Conservation (phyloP, 768 basidiomycete genomes). For the Lentinula sp. region DNA sequence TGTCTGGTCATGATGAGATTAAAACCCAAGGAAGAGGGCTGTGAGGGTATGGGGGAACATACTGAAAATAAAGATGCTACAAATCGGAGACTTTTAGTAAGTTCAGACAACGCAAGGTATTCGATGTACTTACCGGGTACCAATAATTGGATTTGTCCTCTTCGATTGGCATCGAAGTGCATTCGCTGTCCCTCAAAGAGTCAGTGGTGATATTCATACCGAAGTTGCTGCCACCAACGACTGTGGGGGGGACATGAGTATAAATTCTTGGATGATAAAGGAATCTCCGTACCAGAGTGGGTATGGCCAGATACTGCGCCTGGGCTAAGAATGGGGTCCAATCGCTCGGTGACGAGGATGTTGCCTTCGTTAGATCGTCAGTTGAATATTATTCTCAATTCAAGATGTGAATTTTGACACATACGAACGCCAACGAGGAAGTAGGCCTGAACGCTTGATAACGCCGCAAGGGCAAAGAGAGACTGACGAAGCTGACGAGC, state of each 20-base stretch:
- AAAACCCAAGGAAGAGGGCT: not conserved
- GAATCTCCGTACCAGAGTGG: conserved; percentile 32
- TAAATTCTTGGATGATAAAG: not conserved
- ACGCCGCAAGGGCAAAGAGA: conserved; percentile 1
- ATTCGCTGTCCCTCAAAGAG: conserved; percentile 37
- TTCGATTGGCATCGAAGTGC: conserved; percentile 47
- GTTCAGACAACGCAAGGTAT: not conserved
- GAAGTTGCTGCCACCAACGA: conserved; percentile 51
- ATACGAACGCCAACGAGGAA: conserved; percentile 7
- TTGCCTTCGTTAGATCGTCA: conserved; percentile 31
- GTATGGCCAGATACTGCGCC: conserved; percentile 40
- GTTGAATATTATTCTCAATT: not conserved
- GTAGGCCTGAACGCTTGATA: conserved; percentile 6
- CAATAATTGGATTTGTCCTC: conserved; percentile 35
- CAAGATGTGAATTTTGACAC: not conserved
- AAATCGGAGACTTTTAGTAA: conserved; percentile 6
- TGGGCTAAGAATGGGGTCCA: conserved; percentile 45
- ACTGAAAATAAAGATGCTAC: conserved; percentile 49
- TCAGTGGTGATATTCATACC: conserved; percentile 33
- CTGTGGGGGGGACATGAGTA: conserved; percentile 19
- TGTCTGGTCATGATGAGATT: conserved; percentile 22
- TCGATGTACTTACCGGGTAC: conserved; percentile 34
- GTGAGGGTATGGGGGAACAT: conserved; percentile 8
- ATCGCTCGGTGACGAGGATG: conserved; percentile 40
- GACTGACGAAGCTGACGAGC: conserved; percentile 5